Percentiles rank a stretch among this genome's conserved stretches.
phyloP scores from a whole-genome alignment of 2,329 filamentous ascomycete genomes.

The Dryadomyces quercivorus region DNA sequence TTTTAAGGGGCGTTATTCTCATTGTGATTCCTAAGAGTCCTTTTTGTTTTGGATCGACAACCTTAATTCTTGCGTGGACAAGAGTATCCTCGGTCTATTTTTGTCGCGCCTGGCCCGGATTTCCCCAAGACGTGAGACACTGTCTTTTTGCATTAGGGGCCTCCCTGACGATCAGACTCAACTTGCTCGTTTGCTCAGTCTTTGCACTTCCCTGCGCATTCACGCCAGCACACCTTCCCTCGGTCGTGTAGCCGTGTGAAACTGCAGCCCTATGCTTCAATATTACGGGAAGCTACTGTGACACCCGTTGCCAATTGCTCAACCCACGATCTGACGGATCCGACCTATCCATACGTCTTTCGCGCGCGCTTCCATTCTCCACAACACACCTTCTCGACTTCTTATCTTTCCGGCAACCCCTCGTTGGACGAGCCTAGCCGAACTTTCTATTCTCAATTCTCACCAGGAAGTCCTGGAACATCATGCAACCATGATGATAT shows the following conservation, averaged over 20 bases:
- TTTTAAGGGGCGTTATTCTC: background rate
- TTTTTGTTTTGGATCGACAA: conserved; percentile 8
- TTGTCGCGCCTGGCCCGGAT: background rate
- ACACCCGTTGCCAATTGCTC: too few relatives aligned
- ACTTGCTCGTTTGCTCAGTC: background rate
- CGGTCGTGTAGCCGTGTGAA: background rate
- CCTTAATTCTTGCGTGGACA: conserved; percentile 2
- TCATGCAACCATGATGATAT: conserved; percentile 25
- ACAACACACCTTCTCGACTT: background rate
- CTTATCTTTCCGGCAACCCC: background rate
- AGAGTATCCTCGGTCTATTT: background rate
- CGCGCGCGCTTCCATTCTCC: background rate
- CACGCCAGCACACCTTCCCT: background rate
- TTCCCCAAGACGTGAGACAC: conserved; percentile 2
- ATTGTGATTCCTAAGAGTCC: background rate
- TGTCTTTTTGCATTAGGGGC: conserved; percentile 1
- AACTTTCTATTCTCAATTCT: background rate
- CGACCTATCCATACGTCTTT: background rate
- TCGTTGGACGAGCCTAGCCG: background rate
- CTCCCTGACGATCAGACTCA: background rate
- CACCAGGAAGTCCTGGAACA: background rate
- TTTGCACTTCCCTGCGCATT: background rate
- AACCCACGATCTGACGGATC: too few relatives aligned
- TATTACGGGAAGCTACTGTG: background rate
- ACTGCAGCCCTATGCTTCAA: background rate